Evolutionary conservation across 1,284 basidiomycete genomes (phyloP).

Genomic region (Ceratobasidium sp.): DNA sequence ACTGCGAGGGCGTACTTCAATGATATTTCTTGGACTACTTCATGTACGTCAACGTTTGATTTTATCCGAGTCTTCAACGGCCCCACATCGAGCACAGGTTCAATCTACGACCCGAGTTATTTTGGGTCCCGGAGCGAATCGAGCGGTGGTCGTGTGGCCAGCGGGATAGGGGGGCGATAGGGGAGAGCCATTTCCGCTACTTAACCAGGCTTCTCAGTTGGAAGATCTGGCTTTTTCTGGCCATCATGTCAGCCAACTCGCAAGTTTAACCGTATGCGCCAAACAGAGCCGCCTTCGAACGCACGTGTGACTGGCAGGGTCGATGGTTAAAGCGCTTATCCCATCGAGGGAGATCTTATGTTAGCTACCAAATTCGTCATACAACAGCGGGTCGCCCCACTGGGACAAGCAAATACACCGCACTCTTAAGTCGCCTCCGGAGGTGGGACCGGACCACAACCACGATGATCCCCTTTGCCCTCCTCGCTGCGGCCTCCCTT

Average conservation of each 20-base stretch:
- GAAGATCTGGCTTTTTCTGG: neutral
- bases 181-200: neutral
- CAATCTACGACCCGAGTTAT: neutral
- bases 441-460: neutral
- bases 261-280: constrained; percentile 17
- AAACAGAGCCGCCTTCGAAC: neutral
- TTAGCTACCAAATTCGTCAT: constrained; percentile 9
- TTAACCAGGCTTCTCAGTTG: neutral
- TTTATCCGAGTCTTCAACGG: no score
- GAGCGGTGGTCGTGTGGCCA: neutral
- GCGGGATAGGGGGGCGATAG: neutral
- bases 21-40: no score
- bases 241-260: no score
- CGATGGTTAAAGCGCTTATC: neutral
- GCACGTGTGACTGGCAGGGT: constrained; percentile 25
- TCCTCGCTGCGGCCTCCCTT: constrained; percentile 9
- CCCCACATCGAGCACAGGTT: no score
- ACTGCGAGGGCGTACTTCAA: no score
- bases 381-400: neutral
- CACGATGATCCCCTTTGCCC: constrained; percentile 24
- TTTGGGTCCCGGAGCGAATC: no score
- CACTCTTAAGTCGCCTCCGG: neutral
- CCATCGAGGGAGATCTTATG: neutral
- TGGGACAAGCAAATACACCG: neutral
- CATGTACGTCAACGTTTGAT: no score